Evolutionary conservation across 257 asterid species (phyloP), one percentile per base, ranked within the genome.

Genomic region (Nicotiana attenuata): DNA sequence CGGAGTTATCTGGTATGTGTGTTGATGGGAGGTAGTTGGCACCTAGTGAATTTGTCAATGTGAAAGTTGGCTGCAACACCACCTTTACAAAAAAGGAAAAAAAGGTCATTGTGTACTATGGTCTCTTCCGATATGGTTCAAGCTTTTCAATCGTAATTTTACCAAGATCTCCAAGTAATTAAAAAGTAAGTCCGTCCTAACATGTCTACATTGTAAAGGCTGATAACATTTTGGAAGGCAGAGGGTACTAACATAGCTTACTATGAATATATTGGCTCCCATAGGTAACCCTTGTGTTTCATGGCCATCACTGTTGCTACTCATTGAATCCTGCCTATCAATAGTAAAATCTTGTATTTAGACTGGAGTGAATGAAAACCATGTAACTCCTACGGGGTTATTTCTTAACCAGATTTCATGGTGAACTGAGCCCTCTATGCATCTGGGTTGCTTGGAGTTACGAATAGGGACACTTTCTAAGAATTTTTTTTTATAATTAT

Each of bases 361-460:
- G 63, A 24, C 79, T 50, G 79, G 63, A 26, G 45, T 24, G 5
- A 7, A 50, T 50, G 63, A 24, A 75, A 71, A 24, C n/a, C 1
- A 24, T 73, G 41, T 1, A 73, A 24, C 79, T 47, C 41, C 16
- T 15, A 56, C 13, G 0, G 14, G 53, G 69, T 80, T 85, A 41
- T 65, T 55, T 63, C 84, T 67, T 47, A 22, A 75, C 79, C 26
- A 75, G 26, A 75, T 50, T 75, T 47, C 26, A 75, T 26, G 65
- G 29, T 66, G 81, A 79, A 67, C 65, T 79, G 59, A 57, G 8
- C 56, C 50, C 50, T 33, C 28, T 76, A 38, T 85, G 61, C 79
- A 26, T 75, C 63, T 75, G 63, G 60, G 41, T 15, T 75, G 35
- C 22, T 81, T 79, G 80, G 29, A 57, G 78, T 73, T 61, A 47